Evolutionary conservation across 202 grass and related monocot species (phyloP), one percentile per base, ranked within the genome.

Genomic region (Carex arenaria): DNA sequence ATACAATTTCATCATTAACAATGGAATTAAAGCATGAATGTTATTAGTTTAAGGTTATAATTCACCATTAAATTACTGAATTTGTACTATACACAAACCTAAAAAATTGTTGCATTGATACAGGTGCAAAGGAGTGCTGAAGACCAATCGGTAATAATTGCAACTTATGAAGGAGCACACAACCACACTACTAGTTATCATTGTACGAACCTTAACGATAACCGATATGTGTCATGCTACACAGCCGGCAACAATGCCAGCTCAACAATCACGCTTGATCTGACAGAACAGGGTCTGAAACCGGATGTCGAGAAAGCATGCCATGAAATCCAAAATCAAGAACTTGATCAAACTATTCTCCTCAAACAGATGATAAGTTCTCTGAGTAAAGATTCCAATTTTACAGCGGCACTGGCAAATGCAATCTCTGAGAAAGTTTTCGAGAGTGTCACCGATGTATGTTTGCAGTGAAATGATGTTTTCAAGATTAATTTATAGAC

Each of bases 71-170:
- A 10, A 63, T 28, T 63, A 63, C 61, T 63, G 22, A 63, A 28
- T 63, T 12, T 28, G 61, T 26, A 28, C 10, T n/a, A n/a, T n/a
- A 59, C 49, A 9, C 22, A 40, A 23, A 52, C 65, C 65, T 30
- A 43, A 67, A 36, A 13, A 51, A 20, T 57, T 38, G 13, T 43
- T 34, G 31, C 12, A 66, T 3, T 51, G 7, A 80, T 13, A 32
- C 61, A 97, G 94, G 94, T 97, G 31, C 94, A 97, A 87, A 89
- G 84, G 28, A 97, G 94, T 82, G 90, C 92, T 0, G 87, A 97
- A 52, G 88, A 97, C 84, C 86, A 85, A 80, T 91, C 94, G 43
- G 1, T 97, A 75, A 28, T 94, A 56, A 89, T 91, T 63, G 94
- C 89, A 9, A 94, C 92, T 8, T 97, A 97, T 60, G 94, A 97